Evolutionary conservation across 2,329 filamentous ascomycete species (phyloP), one percentile per base, ranked within the genome.

Genomic region (Botrytis porri): DNA sequence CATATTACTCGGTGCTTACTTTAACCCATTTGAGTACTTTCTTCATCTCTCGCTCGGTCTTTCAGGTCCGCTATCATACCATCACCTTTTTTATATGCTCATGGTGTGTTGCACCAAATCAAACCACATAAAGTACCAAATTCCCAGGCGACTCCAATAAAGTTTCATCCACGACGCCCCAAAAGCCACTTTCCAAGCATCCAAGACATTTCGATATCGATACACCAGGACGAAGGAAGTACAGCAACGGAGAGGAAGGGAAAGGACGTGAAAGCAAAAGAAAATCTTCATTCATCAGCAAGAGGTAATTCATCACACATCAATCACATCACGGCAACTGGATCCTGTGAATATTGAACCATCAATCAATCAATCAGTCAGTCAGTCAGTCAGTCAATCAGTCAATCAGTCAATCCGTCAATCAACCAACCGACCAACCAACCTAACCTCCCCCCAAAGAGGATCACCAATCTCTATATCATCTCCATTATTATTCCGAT

Each of bases 141-240:
- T 39, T 18, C 32, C 25, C 45, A 29, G 48, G 29, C 59, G 45
- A 41, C 45, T 29, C 45, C 64, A 54, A 32, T 54, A 41, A 57
- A 41, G 32, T 20, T 20, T 14, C 37, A n/a, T 20, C 43, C 32
- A 54, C 51, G 7, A 35, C 64, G 64, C 45, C 45, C 32, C 37
- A 8, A 25, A 67, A 67, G 64, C 64, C 64, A 67, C 64, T 10
- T 12, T 20, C 10, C 7, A 39, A 32, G 25, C 48, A 41, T n/a
- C 64, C 64, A 67, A 67, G 64, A 67, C 64, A 67, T 57, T 29
- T 29, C 51, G 51, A 57, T 57, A 57, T 39, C 43, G 43, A n/a
- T 25, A 66, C 43, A 12, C 22, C 43, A 12, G n/a, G 25, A 45
- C 63, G 48, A 51, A 39, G 64, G 48, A 51, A 39, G 64, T 4